phyloP scores from a whole-genome alignment of 192 early-diverging fungal species.

The Cladochytrium replicatum region DNA sequence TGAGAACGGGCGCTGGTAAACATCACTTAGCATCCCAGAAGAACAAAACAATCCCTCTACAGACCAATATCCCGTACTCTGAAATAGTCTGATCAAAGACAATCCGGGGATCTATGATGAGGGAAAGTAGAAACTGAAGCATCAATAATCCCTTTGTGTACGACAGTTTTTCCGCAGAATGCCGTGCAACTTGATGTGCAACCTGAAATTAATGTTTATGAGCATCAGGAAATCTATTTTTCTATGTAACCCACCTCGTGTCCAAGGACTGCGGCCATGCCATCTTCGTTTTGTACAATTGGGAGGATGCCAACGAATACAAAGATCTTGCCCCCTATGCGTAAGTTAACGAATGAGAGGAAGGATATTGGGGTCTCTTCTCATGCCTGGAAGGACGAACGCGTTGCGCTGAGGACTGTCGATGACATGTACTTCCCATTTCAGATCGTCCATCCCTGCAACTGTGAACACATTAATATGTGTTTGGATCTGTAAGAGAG shows the following conservation, averaged over 20 bases:
- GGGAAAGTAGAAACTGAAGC: conserved; percentile 44
- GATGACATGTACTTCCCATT: conserved; percentile 93
- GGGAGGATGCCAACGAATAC: conserved; percentile 92
- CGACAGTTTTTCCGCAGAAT: conserved; percentile 83
- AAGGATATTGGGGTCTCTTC: background rate
- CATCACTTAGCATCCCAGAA: background rate
- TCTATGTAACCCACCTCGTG: conserved; percentile 52
- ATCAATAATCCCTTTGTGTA: conserved; percentile 52
- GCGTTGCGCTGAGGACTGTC: conserved; percentile 75
- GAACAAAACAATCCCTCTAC: background rate
- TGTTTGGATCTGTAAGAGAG: background rate
- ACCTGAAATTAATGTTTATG: conserved; percentile 29
- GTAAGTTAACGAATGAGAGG: background rate
- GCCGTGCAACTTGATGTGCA: conserved; percentile 84
- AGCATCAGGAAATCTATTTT: background rate
- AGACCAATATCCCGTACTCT: conserved; percentile 56
- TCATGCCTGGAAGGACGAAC: conserved; percentile 81
- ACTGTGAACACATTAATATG: conserved; percentile 7
- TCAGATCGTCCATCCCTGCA: conserved; percentile 51
- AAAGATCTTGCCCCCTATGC: conserved; percentile 73
- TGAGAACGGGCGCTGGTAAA: conserved; percentile 60
- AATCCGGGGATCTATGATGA: conserved; percentile 59
- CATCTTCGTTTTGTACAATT: conserved; percentile 67
- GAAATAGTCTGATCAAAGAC: conserved; percentile 50
- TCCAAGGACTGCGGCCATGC: conserved; percentile 84